Evolutionary conservation across 2,329 filamentous ascomycete species (phyloP).

Genomic region (Dendryphion nanum): DNA sequence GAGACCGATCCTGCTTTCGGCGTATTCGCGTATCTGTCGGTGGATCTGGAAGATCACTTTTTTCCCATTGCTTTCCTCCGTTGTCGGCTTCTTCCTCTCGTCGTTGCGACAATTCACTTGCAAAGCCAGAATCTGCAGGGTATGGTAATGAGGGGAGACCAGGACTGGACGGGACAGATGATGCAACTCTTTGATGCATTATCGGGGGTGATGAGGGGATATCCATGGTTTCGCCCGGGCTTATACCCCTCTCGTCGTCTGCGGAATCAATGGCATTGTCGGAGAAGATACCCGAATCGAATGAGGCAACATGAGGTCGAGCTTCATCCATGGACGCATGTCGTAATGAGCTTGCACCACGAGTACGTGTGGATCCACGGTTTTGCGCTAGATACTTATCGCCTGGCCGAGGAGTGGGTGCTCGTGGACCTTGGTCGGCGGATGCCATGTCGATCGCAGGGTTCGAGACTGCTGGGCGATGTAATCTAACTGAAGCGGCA

Average conservation of each 20-base stretch:
- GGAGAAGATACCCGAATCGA: constrained; percentile 34
- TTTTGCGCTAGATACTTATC: constrained; percentile 35
- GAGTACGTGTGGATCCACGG: constrained; percentile 28
- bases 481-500: constrained; percentile 79
- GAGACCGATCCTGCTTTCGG: constrained; percentile 16
- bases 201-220: constrained; percentile 90
- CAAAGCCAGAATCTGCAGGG: constrained; percentile 73
- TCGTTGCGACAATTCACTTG: constrained; percentile 74
- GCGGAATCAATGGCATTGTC: constrained; percentile 46
- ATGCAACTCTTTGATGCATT: constrained; percentile 54
- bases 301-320: constrained; percentile 32
- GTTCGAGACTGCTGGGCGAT: constrained; percentile 66
- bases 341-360: constrained; percentile 53
- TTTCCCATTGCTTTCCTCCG: too few relatives aligned
- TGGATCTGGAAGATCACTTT: constrained; percentile 17
- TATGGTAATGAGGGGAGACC: constrained; percentile 58
- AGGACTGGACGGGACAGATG: constrained; percentile 76
- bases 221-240: constrained; percentile 65
- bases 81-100: constrained; percentile 54
- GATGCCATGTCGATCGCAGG: constrained; percentile 53
- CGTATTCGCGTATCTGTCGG: constrained; percentile 12
- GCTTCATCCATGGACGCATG: constrained; percentile 58
- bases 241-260: constrained; percentile 50
- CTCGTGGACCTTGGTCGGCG: constrained; percentile 70
- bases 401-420: constrained; percentile 71